Percentiles rank a stretch among this genome's conserved stretches.
phyloP scores from a whole-genome alignment of 1,284 basidiomycete genomes.

The Caloboletus firmus region DNA sequence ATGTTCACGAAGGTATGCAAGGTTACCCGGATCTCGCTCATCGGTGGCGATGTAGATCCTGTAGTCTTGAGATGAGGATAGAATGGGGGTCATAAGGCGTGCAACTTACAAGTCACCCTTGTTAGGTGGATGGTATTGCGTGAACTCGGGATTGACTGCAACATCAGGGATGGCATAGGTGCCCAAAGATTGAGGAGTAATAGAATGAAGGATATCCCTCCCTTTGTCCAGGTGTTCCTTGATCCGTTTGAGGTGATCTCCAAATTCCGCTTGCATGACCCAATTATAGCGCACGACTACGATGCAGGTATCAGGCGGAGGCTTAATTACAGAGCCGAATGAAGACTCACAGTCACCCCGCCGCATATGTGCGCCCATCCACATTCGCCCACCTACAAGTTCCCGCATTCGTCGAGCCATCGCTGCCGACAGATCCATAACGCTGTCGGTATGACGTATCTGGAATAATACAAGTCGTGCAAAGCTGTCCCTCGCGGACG shows the following conservation, averaged over 20 bases:
- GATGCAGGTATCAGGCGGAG: constrained; percentile 19
- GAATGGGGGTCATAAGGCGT: background rate
- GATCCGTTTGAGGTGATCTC: constrained; percentile 41
- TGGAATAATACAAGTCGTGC: constrained; percentile 38
- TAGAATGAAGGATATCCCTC: constrained; percentile 28
- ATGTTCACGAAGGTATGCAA: constrained; percentile 38
- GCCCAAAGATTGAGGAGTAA: constrained; percentile 21
- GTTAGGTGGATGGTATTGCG: constrained; percentile 20
- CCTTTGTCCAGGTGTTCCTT: constrained; percentile 37
- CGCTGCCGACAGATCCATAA: constrained; percentile 36
- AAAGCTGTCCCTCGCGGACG: constrained; percentile 34
- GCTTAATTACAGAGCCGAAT: constrained; percentile 16
- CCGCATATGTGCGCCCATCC: constrained; percentile 50
- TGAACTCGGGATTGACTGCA: constrained; percentile 22
- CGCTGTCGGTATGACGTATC: constrained; percentile 34
- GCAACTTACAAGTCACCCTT: constrained; percentile 28
- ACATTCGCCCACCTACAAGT: constrained; percentile 40
- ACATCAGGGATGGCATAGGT: constrained; percentile 34
- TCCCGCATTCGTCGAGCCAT: constrained; percentile 40
- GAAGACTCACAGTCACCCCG: constrained; percentile 44
- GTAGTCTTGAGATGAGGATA: constrained; percentile 12
- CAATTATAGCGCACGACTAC: constrained; percentile 38
- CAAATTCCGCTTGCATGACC: constrained; percentile 38
- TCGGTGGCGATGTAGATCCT: constrained; percentile 53
- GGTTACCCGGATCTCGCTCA: constrained; percentile 40